Evolutionary conservation across 2,329 filamentous ascomycete genomes (phyloP).

Genomic region (Nemania abortiva): DNA sequence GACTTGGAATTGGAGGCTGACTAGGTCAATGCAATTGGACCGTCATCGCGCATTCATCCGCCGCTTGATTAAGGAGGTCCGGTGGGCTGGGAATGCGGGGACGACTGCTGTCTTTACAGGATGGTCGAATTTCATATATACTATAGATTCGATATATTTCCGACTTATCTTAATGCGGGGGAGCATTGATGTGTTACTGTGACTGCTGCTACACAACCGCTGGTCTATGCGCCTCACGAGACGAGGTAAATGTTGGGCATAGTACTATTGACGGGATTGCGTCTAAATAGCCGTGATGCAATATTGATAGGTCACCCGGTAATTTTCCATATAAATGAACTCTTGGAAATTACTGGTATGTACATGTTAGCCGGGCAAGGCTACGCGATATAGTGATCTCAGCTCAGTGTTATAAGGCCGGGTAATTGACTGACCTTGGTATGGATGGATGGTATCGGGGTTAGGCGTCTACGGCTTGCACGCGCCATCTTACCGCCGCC

Average conservation of each 20-base stretch:
- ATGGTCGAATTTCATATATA: slow-evolving; percentile 3
- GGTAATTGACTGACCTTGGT: slow-evolving; percentile 41
- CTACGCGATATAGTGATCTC: slow-evolving; percentile 36
- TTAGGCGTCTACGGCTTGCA: slow-evolving; percentile 22
- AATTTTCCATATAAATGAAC: slow-evolving; percentile 40
- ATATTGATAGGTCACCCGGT: slow-evolving; percentile 42
- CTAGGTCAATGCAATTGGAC: slow-evolving; percentile 45
- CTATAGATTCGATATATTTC: slow-evolving; percentile 2
- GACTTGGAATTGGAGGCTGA: slow-evolving; percentile 41
- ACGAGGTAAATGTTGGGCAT: slow-evolving; percentile 18
- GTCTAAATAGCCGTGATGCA: slow-evolving; percentile 40
- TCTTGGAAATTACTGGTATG: slow-evolving; percentile 36
- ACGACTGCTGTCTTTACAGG: slow-evolving; percentile 11
- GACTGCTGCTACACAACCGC: background rate
- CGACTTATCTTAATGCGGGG: slow-evolving; percentile 15
- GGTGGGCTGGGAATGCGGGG: slow-evolving; percentile 35
- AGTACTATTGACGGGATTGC: slow-evolving; percentile 31
- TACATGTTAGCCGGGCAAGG: slow-evolving; percentile 36
- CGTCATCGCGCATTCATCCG: slow-evolving; percentile 36
- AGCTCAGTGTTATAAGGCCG: slow-evolving; percentile 35
- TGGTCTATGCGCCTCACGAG: slow-evolving; percentile 6
- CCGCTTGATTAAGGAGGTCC: slow-evolving; percentile 39
- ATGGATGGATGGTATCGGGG: slow-evolving; percentile 22
- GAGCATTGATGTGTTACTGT: slow-evolving; percentile 7
- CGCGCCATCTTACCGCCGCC: slow-evolving; percentile 16